phyloP scores from a whole-genome alignment of 2,329 filamentous ascomycete genomes.

The Colletotrichum sidae region DNA sequence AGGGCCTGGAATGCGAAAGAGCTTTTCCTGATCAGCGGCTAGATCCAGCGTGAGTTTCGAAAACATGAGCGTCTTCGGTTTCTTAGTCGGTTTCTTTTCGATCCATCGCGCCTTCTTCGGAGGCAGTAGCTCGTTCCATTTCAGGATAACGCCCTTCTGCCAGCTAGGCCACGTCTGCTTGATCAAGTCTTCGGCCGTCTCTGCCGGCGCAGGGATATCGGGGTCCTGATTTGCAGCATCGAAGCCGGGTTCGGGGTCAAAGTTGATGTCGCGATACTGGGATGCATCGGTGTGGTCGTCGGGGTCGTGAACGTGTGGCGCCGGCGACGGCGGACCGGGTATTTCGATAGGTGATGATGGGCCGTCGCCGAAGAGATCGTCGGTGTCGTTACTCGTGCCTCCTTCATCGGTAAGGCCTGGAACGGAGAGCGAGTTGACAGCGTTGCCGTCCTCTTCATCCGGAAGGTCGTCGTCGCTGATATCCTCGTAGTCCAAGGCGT shows the following conservation, averaged over 20 bases:
- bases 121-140: conserved; percentile 86
- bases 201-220: conserved; percentile 75
- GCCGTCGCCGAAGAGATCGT: conserved; percentile 78
- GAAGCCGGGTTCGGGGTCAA: conserved; percentile 56
- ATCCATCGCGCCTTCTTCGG: conserved; percentile 82
- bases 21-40: conserved; percentile 85
- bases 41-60: conserved; percentile 91
- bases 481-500: conserved; percentile 91
- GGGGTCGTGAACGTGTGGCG: conserved; percentile 54
- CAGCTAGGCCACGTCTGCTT: conserved; percentile 86
- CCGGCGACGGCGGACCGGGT: conserved; percentile 57
- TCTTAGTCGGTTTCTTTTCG: conserved; percentile 82
- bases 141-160: conserved; percentile 77
- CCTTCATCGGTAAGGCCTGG: conserved; percentile 70
- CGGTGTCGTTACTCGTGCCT: conserved; percentile 69
- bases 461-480: conserved; percentile 93
- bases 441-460: conserved; percentile 74
- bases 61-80: conserved; percentile 83
- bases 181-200: conserved; percentile 80
- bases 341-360: conserved; percentile 60
- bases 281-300: conserved; percentile 49
- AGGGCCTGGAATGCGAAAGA: conserved; percentile 80
- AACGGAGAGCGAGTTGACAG: conserved; percentile 57
- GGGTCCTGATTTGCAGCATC: conserved; percentile 68
- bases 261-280: conserved; percentile 58